Percentiles rank a stretch among this genome's conserved stretches.
Conservation (phyloP, 176 grass and related monocot species). For the Triticum aestivum region IWGSC_CS_RefSeq_v2.1 NC_057807.1:562723712-562724211, state of each 20-base stretch:
- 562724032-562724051: slow-evolving; percentile 12
- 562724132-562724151: not conserved
- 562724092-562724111: not conserved
- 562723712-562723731: slow-evolving; percentile 27
- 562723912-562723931: not conserved
- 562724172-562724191: not conserved
- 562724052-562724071: not conserved
- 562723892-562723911: too few species aligned
- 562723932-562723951: slow-evolving; percentile 15
- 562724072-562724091: not conserved
- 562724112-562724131: not conserved
- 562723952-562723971: not conserved
- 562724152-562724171: not conserved
- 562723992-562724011: not conserved
- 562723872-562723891: too few species aligned
- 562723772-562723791: not conserved
- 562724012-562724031: not conserved
- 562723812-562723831: slow-evolving; percentile 11
- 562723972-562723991: not conserved
- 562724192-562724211: not conserved
- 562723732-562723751: slow-evolving; percentile 5
- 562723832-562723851: too few species aligned
- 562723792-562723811: not conserved
- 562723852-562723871: too few species aligned
- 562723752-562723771: not conserved